These are phyloP conservation scores for Hymenoscyphus fructigenus DNA, from an alignment of 2,329 filamentous ascomycete species.

Conservation along the genomic window DNA sequence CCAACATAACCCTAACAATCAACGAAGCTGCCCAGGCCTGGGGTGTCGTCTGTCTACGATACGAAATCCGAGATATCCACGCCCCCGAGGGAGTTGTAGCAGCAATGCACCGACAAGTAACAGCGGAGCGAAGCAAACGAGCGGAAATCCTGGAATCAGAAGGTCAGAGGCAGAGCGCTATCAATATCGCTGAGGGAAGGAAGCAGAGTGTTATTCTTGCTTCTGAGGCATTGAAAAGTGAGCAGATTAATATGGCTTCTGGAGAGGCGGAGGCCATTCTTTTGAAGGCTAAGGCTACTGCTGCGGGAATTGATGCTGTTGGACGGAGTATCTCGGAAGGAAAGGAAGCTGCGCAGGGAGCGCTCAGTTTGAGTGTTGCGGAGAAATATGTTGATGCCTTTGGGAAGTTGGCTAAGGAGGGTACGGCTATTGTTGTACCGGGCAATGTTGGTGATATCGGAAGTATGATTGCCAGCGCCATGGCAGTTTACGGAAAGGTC, in stretches of 20 bases:
- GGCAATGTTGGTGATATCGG: conserved; percentile 96
- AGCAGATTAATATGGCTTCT: conserved; percentile 88
- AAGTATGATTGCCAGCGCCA: conserved; percentile 92
- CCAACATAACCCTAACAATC: conserved; percentile 97
- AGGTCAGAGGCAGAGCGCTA: conserved; percentile 93
- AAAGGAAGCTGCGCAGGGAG: conserved; percentile 72
- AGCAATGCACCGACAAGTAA: conserved; percentile 98
- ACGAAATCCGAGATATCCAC: conserved; percentile 98
- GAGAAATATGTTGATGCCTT: conserved; percentile 99
- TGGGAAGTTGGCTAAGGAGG: conserved; percentile 86
- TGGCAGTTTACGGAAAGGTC: conserved; percentile 94
- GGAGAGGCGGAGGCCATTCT: conserved; percentile 95
- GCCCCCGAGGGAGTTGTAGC: conserved; percentile 90
- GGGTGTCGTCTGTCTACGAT: conserved; percentile 93
- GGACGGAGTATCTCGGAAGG: conserved; percentile 73
- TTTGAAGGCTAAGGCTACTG: conserved; percentile 82
- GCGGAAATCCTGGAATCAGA: conserved; percentile 97
- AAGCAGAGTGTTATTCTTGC: conserved; percentile 97
- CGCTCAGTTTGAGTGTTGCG: conserved; percentile 83
- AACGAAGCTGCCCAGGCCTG: conserved; percentile 96
- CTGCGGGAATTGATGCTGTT: conserved; percentile 83
- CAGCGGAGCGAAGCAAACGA: conserved; percentile 93
- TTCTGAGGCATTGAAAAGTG: conserved; percentile 83
- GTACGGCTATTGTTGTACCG: conserved; percentile 91
- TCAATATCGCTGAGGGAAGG: conserved; percentile 97